Evolutionary conservation across 2,329 filamentous ascomycete species (phyloP), one percentile per base, ranked within the genome.

Genomic region (Fusarium sp.): DNA sequence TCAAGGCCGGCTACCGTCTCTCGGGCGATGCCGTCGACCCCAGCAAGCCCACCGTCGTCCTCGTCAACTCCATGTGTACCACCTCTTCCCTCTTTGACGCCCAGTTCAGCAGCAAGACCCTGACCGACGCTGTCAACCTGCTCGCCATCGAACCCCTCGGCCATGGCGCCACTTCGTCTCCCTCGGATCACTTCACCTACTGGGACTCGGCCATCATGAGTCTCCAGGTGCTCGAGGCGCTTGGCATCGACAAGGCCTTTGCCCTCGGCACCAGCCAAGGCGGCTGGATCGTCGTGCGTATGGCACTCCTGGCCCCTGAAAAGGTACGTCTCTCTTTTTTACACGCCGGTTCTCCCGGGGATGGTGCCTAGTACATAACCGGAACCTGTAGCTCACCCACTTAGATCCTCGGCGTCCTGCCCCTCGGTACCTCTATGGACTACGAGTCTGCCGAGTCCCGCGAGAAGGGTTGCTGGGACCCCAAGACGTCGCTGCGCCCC

Each of bases 201-300:
- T 89, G 88, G 88, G 88, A 89, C 77, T 81, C 87, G 4, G 87
- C 88, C 52, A 80, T 84, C 68, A 86, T 91, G 86, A 85, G 86
- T 13, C 80, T 90, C 10, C 88, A 91, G 80, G 87, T 89, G 2
- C 83, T 91, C 83, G 85, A 89, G 43, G 83, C 83, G 6, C 82
- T 89, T 4, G 82, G 83, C 2, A 82, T 89, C 29, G 61, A 82
- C 20, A 86, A 85, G 81, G 87, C 86, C 0, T 89, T 87, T 70
- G 84, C 85, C 1, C 77, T 89, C 10, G 88, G 88, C 20, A 88
- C 86, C 10, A 87, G 85, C 64, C 86, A 88, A 77, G 87, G 87
- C 24, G 88, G 87, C 3, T 89, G 86, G 86, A 83, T 89, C 24
- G 84, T 85, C 3, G 78, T 82, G 4, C 83, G 87, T 18, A 88